Evolutionary conservation across 164 flowering plant genomes (phyloP), one percentile per base, ranked within the genome.

Genomic region (Nelumbo lutea): DNA sequence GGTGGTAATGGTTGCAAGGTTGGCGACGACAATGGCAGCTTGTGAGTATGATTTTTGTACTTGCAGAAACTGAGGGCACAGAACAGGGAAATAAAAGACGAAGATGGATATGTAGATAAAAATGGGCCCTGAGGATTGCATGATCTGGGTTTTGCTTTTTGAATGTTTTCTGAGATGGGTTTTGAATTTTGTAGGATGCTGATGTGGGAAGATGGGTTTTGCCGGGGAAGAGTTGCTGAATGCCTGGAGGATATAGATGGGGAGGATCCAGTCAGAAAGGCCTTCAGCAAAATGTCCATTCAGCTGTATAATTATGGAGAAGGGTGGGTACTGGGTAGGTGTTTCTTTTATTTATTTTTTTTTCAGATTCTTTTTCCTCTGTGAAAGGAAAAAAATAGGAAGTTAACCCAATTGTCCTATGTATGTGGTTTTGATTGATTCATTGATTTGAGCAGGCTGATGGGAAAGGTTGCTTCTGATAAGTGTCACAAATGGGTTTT

Each of bases 131-230:
- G 27, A 15, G 39, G 1, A 66, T 51, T 9, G 14, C 40, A 53
- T 40, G 72, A 50, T 50, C 4, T 66, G 61, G 51, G 51, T 73
- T 67, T 40, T 61, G 72, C 59, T 44, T 61, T 40, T 6, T 3
- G 62, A 50, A 45, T 59, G 57, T 60, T 50, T 41, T 60, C 39
- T 48, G 47, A 60, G 43, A 7, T 60, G 65, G 44, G 38, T 55
- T 50, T 13, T 65, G 9, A 3, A 14, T 40, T 60, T 69, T 76
- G 78, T 71, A 91, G 97, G 86, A 94, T 91, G 97, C 77, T 94
- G 88, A 94, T 94, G 97, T 94, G 97, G 98, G 97, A 94, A 89
- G 98, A 94, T 88, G 98, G 98, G 74, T 94, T 83, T 74, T 94
- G 97, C 82, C 83, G 89, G 66, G 87, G 91, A 71, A 83, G 90